A percentile compares a stretch with the other conserved stretches of the same genome.
Conservation (phyloP, 768 basidiomycete genomes). For the Hypholoma sublateritium region DNA sequence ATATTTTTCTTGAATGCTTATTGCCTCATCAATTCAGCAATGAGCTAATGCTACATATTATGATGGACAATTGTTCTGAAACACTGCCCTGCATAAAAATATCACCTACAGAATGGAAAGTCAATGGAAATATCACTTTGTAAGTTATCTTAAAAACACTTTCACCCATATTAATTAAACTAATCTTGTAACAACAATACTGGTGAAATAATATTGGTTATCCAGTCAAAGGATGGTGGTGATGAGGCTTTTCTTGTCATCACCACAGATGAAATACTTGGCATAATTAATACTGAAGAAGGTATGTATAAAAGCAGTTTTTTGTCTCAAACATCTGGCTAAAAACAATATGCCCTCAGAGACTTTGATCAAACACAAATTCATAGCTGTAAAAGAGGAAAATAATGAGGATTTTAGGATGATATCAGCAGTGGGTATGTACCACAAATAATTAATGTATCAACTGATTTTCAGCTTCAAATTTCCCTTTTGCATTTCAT, state of each 20-base stretch:
- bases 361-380: too few relatives aligned
- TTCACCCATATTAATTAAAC: background rate
- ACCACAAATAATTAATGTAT: too few relatives aligned
- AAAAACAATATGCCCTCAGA: too few relatives aligned
- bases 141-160: background rate
- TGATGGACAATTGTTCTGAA: background rate
- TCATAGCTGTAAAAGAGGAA: too few relatives aligned
- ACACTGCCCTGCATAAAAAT: background rate
- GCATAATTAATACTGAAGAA: background rate
- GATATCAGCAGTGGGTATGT: too few relatives aligned
- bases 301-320: background rate
- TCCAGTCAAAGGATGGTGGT: background rate
- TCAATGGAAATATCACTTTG: background rate
- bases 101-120: background rate
- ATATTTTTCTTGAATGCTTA: constrained; percentile 2
- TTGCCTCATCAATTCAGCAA: background rate
- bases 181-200: too few relatives aligned
- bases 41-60: background rate
- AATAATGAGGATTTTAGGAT: too few relatives aligned
- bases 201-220: background rate
- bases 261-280: background rate
- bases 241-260: background rate
- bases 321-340: too few relatives aligned
- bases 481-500: too few relatives aligned
- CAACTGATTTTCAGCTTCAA: too few relatives aligned